A percentile compares a stretch with the other conserved stretches of the same genome.
These are phyloP conservation scores for Flueggea neowawraea DNA, from an alignment of 441 rosid species.

Conservation along the genomic window DNA sequence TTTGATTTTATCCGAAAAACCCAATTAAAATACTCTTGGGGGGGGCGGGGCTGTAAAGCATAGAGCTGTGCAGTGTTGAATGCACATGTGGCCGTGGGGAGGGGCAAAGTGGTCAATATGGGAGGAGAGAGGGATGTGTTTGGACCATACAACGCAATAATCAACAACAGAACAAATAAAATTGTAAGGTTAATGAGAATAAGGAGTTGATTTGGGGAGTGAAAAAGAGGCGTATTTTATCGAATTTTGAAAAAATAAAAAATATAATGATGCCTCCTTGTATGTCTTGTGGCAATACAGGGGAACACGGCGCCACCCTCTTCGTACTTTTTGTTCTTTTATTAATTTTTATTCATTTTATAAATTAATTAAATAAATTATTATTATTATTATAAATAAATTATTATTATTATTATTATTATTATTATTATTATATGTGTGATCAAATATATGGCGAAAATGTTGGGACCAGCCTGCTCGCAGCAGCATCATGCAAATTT, in stretches of 20 bases:
- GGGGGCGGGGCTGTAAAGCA: slow-evolving; percentile 27
- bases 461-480: no score
- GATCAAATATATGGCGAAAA: no score
- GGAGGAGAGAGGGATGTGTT: no score
- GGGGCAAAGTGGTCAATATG: neutral
- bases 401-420: no score
- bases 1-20: neutral
- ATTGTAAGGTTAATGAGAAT: no score
- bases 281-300: slow-evolving; percentile 24
- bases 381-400: no score
- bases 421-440: no score
- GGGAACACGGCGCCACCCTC: slow-evolving; percentile 72
- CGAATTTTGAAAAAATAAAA: slow-evolving; percentile 14
- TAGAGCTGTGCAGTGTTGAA: slow-evolving; percentile 5
- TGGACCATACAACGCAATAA: neutral
- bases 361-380: neutral
- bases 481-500: no score
- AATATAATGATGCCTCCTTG: slow-evolving; percentile 18
- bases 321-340: slow-evolving; percentile 19
- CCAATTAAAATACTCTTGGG: neutral
- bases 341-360: neutral
- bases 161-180: neutral
- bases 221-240: slow-evolving; percentile 33
- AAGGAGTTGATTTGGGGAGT: slow-evolving; percentile 25
- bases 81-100: slow-evolving; percentile 5